Evolutionary conservation across 2,329 filamentous ascomycete genomes (phyloP).

Genomic region (Berkeleyomyces rouxiae): DNA sequence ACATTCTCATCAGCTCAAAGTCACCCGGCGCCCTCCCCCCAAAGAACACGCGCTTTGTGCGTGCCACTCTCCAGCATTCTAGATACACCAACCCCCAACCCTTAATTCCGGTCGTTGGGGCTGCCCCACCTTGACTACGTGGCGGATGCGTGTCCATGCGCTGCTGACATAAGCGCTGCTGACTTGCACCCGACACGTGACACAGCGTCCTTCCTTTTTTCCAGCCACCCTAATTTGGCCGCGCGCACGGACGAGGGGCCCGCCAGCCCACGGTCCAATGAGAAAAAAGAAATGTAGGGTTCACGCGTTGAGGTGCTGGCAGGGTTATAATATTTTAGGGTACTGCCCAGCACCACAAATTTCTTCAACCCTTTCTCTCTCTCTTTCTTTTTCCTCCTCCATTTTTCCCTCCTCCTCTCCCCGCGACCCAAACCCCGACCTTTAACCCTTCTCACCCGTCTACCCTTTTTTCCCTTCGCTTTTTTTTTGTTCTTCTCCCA

Average conservation of each 20-base stretch:
- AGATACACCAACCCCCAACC: neutral
- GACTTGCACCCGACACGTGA: conserved; percentile 6
- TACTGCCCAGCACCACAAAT: conserved; percentile 4
- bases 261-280: neutral
- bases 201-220: neutral
- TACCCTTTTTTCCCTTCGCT: neutral
- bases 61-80: neutral
- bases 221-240: conserved; percentile 1
- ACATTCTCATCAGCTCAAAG: neutral
- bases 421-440: conserved; percentile 13
- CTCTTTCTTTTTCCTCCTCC: conserved; percentile 7
- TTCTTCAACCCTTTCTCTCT: conserved; percentile 14
- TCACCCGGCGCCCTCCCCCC: neutral
- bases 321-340: conserved; percentile 12
- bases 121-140: neutral
- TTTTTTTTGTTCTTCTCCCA: neutral
- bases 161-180: conserved; percentile 3
- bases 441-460: conserved; percentile 12
- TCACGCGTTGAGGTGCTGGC: too few relatives aligned
- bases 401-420: neutral
- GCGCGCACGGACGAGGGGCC: neutral
- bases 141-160: neutral
- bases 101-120: conserved; percentile 2
- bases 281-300: neutral
- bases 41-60: neutral